Base-by-base conservation (phyloP, 169 alveolate genomes). In the Cryptosporidium ryanae region DNA sequence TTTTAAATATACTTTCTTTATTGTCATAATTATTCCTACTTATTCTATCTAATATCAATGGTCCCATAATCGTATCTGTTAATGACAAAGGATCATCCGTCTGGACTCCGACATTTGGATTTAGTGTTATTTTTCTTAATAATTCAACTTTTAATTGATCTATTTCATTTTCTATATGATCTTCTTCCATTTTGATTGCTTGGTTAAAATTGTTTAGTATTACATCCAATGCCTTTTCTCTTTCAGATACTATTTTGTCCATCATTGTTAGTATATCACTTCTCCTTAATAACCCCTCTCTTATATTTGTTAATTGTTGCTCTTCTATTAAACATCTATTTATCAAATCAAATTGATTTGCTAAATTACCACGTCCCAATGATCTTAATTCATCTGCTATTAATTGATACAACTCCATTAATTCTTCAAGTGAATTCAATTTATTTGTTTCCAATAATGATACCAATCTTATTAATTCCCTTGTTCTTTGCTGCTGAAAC, bases 351-450 rank as follows among this genome's bases (percentile, higher is more conserved):
- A 76, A 76, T 38, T 76, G 87, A 59, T 55, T 76, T 6, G 87
- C 87, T 27, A 76, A 61, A 44, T 76, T 76, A 23, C 87, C 87
- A 76, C 87, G 87, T 21, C 87, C 87, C 38, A 76, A 61, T 34
- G 87, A 76, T 46, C 87, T 76, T 23, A 76, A 76, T 44, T 76
- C 87, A 76, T 76, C 87, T 55, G 87, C 87, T 43, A 76, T 76
- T 43, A 76, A 46, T 59, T 76, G 87, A 57, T 76, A 76, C 12
- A 76, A 34, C 48, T 76, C 87, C 87, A 76, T 76, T 29, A 76
- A 76, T 46, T 76, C 87, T 25, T 76, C 87, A 21, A 76, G 48
- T 7, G 87, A 76, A 61, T 76, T 76, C 21, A 76, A 44, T 59
- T 76, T 76, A 61, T 44, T 76, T 8, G 76, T 76, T 15, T 76